phyloP scores from a whole-genome alignment of 805 yeast species.

The Cyberlindnera mrakii region DNA sequence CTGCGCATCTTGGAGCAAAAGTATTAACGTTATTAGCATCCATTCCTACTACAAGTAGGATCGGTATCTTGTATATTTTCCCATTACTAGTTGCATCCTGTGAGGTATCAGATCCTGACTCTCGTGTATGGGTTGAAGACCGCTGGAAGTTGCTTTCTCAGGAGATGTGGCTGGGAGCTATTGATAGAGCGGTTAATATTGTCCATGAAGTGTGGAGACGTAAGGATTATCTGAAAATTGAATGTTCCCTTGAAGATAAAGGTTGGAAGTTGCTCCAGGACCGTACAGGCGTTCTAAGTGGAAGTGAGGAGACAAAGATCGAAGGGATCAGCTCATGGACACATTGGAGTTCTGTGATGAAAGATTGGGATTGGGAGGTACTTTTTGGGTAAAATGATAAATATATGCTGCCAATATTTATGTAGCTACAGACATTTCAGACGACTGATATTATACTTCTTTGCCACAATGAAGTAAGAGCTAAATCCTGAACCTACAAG shows the following conservation, averaged over 20 bases:
- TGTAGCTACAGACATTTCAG: no score
- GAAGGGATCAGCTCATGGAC: constrained; percentile 42
- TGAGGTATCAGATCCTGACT: constrained; percentile 53
- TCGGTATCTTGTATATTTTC: constrained; percentile 55
- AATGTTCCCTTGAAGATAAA: not conserved
- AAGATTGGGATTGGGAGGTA: constrained; percentile 75
- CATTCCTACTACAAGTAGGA: constrained; percentile 52
- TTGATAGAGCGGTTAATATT: constrained; percentile 59
- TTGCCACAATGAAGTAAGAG: no score
- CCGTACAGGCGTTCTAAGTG: constrained; percentile 17
- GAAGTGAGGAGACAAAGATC: constrained; percentile 24
- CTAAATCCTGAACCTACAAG: no score
- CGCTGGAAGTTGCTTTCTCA: constrained; percentile 51
- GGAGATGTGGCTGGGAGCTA: constrained; percentile 59
- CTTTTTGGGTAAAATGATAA: constrained; percentile 38
- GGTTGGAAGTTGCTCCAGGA: constrained; percentile 20
- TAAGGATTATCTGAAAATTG: constrained; percentile 32
- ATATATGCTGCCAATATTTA: no score
- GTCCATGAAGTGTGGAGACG: constrained; percentile 69
- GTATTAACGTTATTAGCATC: constrained; percentile 55
- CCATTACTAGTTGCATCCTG: constrained; percentile 62
- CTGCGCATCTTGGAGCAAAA: constrained; percentile 53
- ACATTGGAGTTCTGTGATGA: constrained; percentile 68
- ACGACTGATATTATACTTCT: no score
- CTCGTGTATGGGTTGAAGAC: constrained; percentile 53